Evolutionary conservation across 2,329 filamentous ascomycete genomes (phyloP).

Genomic region (Trichoderma semiorbis): DNA sequence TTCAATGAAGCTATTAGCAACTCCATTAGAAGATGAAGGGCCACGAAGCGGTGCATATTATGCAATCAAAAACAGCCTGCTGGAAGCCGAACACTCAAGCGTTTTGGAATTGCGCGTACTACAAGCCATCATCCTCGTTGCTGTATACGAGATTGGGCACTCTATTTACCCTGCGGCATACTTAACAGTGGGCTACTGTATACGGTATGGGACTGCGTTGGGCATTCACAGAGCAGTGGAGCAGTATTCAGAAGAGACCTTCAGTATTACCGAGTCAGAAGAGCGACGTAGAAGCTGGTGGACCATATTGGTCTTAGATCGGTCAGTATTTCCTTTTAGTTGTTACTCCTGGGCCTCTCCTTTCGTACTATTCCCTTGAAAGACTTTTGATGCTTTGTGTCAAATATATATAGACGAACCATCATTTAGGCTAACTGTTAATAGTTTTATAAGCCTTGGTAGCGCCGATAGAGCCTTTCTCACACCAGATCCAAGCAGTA

Average conservation of each 20-base stretch:
- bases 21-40: neutral
- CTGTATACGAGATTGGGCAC: neutral
- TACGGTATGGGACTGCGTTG: neutral
- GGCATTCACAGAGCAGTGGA: neutral
- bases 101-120: neutral
- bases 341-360: neutral
- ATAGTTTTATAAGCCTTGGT: neutral
- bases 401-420: neutral
- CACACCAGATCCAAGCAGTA: neutral
- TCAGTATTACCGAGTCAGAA: neutral
- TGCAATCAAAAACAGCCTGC: neutral
- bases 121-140: neutral
- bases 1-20: neutral
- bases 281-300: conserved; percentile 2
- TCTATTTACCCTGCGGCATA: neutral
- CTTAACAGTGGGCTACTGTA: neutral
- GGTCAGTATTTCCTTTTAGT: neutral
- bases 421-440: neutral
- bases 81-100: neutral
- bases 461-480: neutral
- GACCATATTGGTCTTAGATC: neutral
- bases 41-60: neutral
- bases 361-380: neutral
- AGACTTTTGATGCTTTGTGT: neutral
- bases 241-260: neutral